Evolutionary conservation across 2,329 filamentous ascomycete species (phyloP).

Genomic region (Atkinsonella hypoxylon): DNA sequence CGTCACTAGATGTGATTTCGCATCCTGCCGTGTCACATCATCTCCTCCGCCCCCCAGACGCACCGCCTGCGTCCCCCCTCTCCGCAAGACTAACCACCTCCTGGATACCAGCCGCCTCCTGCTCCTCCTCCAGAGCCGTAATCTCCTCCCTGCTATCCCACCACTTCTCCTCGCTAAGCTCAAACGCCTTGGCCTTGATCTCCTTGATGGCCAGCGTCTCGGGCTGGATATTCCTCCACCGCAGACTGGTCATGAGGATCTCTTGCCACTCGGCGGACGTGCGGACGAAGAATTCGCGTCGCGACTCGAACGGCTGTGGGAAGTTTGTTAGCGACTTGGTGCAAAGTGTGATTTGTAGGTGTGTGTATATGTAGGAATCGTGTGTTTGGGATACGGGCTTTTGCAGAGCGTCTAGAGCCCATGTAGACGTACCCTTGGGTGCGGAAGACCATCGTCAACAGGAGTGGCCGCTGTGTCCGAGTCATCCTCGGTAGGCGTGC

Average conservation of each 20-base stretch:
- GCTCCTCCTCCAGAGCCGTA: constrained; percentile 81
- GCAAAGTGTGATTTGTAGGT: not conserved
- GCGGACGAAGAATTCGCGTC: constrained; percentile 83
- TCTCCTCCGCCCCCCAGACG: constrained; percentile 20
- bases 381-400: not conserved
- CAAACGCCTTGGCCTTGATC: constrained; percentile 82
- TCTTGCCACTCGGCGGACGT: constrained; percentile 89
- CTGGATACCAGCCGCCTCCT: constrained; percentile 87
- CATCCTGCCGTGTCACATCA: too few species aligned
- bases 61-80: constrained; percentile 41
- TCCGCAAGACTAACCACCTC: constrained; percentile 86
- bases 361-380: not conserved
- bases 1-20: too few species aligned
- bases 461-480: constrained; percentile 36
- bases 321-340: not conserved
- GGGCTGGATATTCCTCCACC: constrained; percentile 53
- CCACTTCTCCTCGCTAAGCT: constrained; percentile 91
- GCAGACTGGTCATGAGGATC: constrained; percentile 62
- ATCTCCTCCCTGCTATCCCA: constrained; percentile 97
- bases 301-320: constrained; percentile 70
- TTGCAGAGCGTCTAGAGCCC: too few species aligned
- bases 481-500: constrained; percentile 28
- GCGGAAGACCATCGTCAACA: constrained; percentile 64
- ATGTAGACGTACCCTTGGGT: constrained; percentile 39
- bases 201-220: constrained; percentile 74